phyloP scores from a whole-genome alignment of 2,329 filamentous ascomycete species.

The Calcarisporium arbuscula region DNA sequence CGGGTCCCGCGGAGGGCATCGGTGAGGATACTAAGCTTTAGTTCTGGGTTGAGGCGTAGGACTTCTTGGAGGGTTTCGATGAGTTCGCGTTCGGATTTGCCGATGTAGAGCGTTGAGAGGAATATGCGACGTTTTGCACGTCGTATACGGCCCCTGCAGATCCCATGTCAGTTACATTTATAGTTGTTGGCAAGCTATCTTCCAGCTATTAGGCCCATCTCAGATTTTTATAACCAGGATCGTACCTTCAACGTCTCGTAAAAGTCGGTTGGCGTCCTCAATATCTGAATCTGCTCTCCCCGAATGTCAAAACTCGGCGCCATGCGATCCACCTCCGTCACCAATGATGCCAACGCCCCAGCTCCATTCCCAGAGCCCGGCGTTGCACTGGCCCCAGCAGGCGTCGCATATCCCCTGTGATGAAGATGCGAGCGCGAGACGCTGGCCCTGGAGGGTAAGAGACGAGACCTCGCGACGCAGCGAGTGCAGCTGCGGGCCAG shows the following conservation, averaged over 20 bases:
- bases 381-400: conserved; percentile 23
- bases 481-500: conserved; percentile 28
- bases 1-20: conserved; percentile 87
- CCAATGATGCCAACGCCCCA: conserved; percentile 46
- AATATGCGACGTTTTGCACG: conserved; percentile 76
- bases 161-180: conserved; percentile 4
- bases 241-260: conserved; percentile 84
- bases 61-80: conserved; percentile 73
- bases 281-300: conserved; percentile 71
- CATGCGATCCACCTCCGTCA: conserved; percentile 74
- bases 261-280: conserved; percentile 80
- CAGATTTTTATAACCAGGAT: too few relatives aligned
- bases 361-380: conserved; percentile 14
- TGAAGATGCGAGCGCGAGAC: conserved; percentile 25
- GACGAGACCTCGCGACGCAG: conserved; percentile 20
- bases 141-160: conserved; percentile 67
- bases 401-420: conserved; percentile 34
- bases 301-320: conserved; percentile 85
- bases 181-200: background rate
- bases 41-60: conserved; percentile 63
- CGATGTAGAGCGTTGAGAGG: conserved; percentile 94
- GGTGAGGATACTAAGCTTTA: conserved; percentile 83
- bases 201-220: background rate
- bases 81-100: conserved; percentile 85
- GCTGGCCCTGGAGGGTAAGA: conserved; percentile 20